These are phyloP conservation scores for Solanum habrochaites DNA, from an alignment of 257 asterid species.

Conservation along the genomic window DNA sequence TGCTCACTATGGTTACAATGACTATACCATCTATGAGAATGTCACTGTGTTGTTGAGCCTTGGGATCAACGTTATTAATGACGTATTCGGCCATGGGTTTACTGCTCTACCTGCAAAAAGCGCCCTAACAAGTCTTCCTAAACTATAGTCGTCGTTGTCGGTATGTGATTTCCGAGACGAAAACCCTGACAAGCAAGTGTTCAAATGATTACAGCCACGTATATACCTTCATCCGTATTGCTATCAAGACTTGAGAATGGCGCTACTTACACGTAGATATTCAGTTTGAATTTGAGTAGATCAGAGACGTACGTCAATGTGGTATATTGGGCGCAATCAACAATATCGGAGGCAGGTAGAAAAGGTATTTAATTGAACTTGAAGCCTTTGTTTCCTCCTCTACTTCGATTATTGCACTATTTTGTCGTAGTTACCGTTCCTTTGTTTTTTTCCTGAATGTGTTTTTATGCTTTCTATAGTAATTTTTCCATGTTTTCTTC, in stretches of 20 bases:
- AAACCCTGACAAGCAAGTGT: conserved; percentile 86
- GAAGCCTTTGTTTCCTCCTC: background rate
- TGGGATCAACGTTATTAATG: conserved; percentile 82
- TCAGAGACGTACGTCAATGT: background rate
- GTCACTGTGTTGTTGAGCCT: conserved; percentile 69
- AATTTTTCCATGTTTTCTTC: background rate
- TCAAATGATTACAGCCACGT: too few relatives aligned
- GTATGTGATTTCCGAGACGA: conserved; percentile 79
- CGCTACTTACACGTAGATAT: conserved; percentile 57
- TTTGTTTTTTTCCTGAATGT: background rate
- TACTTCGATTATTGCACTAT: background rate
- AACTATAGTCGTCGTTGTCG: too few relatives aligned
- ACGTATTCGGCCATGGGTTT: conserved; percentile 61
- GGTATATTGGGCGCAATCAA: background rate
- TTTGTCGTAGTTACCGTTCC: background rate
- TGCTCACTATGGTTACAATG: conserved; percentile 71
- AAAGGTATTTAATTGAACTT: background rate
- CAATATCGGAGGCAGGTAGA: background rate
- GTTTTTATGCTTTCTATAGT: background rate
- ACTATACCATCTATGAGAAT: conserved; percentile 46
- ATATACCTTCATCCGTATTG: too few relatives aligned
- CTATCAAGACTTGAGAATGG: too few relatives aligned
- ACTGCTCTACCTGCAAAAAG: conserved; percentile 56
- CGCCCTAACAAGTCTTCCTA: too few relatives aligned
- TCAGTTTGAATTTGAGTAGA: conserved; percentile 66